phyloP scores from a whole-genome alignment of 2,329 filamentous ascomycete genomes.

The Nothophoma quercina region DNA sequence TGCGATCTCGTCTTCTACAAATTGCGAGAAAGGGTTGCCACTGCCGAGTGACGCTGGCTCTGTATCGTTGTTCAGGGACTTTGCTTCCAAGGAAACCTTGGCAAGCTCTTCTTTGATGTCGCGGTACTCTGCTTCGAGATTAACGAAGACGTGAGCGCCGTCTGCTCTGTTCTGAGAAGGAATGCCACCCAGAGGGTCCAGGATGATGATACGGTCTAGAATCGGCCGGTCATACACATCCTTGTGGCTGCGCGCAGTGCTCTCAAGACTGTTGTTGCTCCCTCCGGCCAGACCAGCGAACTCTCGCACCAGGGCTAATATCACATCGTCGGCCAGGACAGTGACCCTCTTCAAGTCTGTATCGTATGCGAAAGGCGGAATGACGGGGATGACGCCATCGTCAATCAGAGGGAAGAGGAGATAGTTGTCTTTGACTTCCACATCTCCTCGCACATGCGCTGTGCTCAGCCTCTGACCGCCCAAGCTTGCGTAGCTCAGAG shows the following conservation, averaged over 20 bases:
- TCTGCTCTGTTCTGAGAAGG: slow-evolving; percentile 69
- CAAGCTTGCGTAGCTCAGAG: slow-evolving; percentile 52
- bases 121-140: slow-evolving; percentile 88
- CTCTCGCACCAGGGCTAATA: slow-evolving; percentile 79
- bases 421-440: slow-evolving; percentile 54
- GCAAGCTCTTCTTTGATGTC: slow-evolving; percentile 70
- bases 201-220: slow-evolving; percentile 85
- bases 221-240: slow-evolving; percentile 43
- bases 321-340: slow-evolving; percentile 67
- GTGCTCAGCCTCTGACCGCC: slow-evolving; percentile 39
- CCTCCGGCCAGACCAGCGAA: slow-evolving; percentile 69
- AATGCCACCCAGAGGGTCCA: slow-evolving; percentile 87
- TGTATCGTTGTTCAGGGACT: slow-evolving; percentile 16
- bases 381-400: slow-evolving; percentile 73
- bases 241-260: slow-evolving; percentile 17
- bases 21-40: slow-evolving; percentile 57
- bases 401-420: slow-evolving; percentile 71
- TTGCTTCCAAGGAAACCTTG: slow-evolving; percentile 26
- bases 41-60: slow-evolving; percentile 27
- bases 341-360: slow-evolving; percentile 53
- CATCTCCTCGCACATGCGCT: slow-evolving; percentile 44
- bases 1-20: slow-evolving; percentile 43
- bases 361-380: slow-evolving; percentile 70
- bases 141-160: slow-evolving; percentile 83
- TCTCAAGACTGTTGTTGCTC: slow-evolving; percentile 11